Base-by-base conservation (phyloP, 805 yeast species). In the Lipomyces yamadae region DNA sequence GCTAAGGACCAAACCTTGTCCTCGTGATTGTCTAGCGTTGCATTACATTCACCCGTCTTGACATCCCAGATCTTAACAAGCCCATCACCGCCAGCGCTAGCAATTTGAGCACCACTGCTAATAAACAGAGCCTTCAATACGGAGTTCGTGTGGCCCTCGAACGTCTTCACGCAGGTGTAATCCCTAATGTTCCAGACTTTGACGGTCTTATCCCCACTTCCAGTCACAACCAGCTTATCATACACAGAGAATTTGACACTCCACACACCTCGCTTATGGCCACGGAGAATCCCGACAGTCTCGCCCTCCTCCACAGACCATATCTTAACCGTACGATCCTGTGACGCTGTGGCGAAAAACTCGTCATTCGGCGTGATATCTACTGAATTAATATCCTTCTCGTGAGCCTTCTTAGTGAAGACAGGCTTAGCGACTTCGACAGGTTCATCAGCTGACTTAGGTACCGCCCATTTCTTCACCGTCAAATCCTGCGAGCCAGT, bases 241-340 rank as follows among this genome's bases (percentile, higher is more conserved):
- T 83, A 90, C 48, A 86, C 86, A 73, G 92, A 90, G 76, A 95
- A 95, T 69, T 84, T 83, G 39, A 92, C 87, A 75, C 91, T 96
- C 97, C 98, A 95, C 56, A 95, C 84, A 11, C 98, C 98, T 74
- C 99, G 86, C 76, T 88, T 90, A 78, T 95, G 99, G 18, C 97
- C 98, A 68, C 87, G 86, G 69, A 95, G 80, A 6, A 94, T 82
- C 7, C 96, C 97, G 24, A 90, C 80, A 2, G 89, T 86, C 78
- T 95, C 98, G 66, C 99, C 98, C n/a, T 86, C 80, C 55, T 86
- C 90, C 33, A 87, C 75, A 75, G 90, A 88, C 98, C 98, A 95
- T 2, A 95, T 80, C 75, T 95, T 95, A 67, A 90, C 95, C 1
- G 93, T 84, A 74, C 94, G 91, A 78, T 95, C 99, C 76, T 90